Conservation (phyloP, 176 grass and related monocot genomes). For the Elaeis guineensis region DNA sequence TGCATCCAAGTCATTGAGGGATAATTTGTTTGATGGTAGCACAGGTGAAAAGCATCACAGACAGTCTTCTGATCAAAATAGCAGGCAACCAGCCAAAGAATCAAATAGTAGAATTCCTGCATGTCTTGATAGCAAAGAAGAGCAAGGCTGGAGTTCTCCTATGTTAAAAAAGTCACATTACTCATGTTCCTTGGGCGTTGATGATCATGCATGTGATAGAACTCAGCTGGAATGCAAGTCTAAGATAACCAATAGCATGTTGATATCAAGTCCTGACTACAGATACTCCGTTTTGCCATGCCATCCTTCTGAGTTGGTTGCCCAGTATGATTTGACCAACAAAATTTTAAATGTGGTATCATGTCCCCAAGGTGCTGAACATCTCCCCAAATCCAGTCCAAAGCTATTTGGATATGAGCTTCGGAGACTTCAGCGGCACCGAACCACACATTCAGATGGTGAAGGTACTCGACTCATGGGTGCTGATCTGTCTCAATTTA, state of each 20-base stretch:
- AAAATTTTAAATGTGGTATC: neutral
- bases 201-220: slow-evolving; percentile 10
- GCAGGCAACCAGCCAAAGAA: too few relatives aligned
- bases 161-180: slow-evolving; percentile 8
- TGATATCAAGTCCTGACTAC: slow-evolving; percentile 18
- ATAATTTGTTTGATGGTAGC: too few relatives aligned
- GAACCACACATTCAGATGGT: slow-evolving; percentile 13
- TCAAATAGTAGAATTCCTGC: too few relatives aligned
- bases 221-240: slow-evolving; percentile 8
- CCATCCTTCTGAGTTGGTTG: slow-evolving; percentile 28
- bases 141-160: slow-evolving; percentile 13
- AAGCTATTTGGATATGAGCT: slow-evolving; percentile 45
- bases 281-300: slow-evolving; percentile 20
- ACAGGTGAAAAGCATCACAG: too few relatives aligned
- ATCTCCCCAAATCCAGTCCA: slow-evolving; percentile 15
- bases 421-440: slow-evolving; percentile 6
- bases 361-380: slow-evolving; percentile 10
- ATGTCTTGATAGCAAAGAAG: slow-evolving; percentile 4
- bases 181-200: slow-evolving; percentile 18
- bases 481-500: slow-evolving; percentile 26
- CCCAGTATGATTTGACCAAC: slow-evolving; percentile 12
- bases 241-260: slow-evolving; percentile 17
- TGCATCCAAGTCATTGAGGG: too few relatives aligned
- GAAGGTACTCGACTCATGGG: slow-evolving; percentile 26
- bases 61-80: too few relatives aligned